phyloP scores from a whole-genome alignment of 2,329 filamentous ascomycete species.

The Coniosporium uncinatum region DNA sequence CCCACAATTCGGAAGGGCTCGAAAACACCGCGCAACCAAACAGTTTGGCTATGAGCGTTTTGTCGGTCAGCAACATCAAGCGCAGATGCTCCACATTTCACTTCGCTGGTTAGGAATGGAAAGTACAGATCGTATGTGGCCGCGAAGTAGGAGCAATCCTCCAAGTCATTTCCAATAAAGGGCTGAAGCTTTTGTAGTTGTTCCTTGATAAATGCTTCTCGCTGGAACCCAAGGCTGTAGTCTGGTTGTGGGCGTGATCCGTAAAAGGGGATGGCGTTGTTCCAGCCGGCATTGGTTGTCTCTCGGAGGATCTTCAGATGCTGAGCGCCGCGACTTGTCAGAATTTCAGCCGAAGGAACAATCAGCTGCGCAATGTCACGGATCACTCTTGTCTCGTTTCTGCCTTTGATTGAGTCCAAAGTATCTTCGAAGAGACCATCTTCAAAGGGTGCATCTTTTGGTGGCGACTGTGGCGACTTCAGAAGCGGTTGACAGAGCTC shows the following conservation, averaged over 20 bases:
- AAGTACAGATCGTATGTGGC: slow-evolving; percentile 42
- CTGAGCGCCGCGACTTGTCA: no score
- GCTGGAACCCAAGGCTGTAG: slow-evolving; percentile 35
- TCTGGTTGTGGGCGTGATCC: slow-evolving; percentile 34
- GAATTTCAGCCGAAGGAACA: slow-evolving; percentile 32
- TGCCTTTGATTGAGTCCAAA: no score
- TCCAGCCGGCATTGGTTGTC: slow-evolving; percentile 7
- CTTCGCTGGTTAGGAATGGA: slow-evolving; percentile 42
- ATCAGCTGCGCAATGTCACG: slow-evolving; percentile 29
- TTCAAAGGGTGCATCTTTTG: no score
- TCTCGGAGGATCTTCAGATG: slow-evolving; percentile 1
- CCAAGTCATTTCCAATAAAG: slow-evolving; percentile 17
- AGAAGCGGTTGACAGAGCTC: no score
- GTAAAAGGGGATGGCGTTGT: slow-evolving; percentile 31
- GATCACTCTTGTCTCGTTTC: slow-evolving; percentile 26
- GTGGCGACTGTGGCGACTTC: no score
- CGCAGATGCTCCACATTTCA: slow-evolving; percentile 33
- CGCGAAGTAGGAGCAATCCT: slow-evolving; percentile 35
- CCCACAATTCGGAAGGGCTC: slow-evolving; percentile 14
- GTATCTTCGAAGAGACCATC: no score
- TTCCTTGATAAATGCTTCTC: slow-evolving; percentile 33
- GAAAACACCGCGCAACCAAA: slow-evolving; percentile 11
- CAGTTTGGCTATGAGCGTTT: slow-evolving; percentile 16
- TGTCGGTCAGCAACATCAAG: slow-evolving; percentile 22
- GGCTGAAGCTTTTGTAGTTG: slow-evolving; percentile 33